phyloP scores from a whole-genome alignment of 2,329 filamentous ascomycete genomes.

The Ramularia collo-cygni region DNA sequence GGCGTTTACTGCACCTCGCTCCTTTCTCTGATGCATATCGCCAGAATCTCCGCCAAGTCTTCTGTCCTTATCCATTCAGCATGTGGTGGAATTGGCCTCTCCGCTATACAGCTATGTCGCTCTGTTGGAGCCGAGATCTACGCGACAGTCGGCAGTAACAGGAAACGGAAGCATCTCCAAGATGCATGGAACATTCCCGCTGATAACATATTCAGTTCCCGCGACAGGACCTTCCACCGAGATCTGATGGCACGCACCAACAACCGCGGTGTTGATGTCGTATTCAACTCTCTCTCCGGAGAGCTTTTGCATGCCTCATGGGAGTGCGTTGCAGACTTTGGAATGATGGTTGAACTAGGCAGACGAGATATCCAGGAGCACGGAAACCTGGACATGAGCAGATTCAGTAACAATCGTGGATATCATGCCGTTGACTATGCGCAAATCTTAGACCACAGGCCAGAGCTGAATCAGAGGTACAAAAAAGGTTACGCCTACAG shows the following conservation, averaged over 20 bases:
- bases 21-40: too few species aligned
- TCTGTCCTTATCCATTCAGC: too few species aligned
- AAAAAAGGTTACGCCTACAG: too few species aligned
- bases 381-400: conserved; percentile 12
- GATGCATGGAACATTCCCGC: conserved; percentile 18
- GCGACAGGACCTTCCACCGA: conserved; percentile 26
- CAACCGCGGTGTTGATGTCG: conserved; percentile 28
- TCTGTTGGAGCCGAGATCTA: conserved; percentile 24
- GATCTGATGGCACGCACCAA: conserved; percentile 19
- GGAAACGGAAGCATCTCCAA: conserved; percentile 20
- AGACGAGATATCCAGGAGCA: conserved; percentile 10
- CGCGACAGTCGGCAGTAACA: conserved; percentile 21
- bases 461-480: background rate
- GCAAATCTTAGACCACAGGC: background rate
- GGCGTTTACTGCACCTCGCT: too few species aligned
- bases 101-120: conserved; percentile 22
- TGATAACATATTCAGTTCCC: conserved; percentile 26
- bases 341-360: conserved; percentile 22
- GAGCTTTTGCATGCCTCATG: conserved; percentile 23
- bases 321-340: conserved; percentile 25
- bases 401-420: too few species aligned
- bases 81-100: conserved; percentile 22
- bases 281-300: conserved; percentile 26
- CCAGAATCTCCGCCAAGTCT: too few species aligned
- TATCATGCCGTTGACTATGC: background rate